A percentile compares a stretch with the other conserved stretches of the same genome.
phyloP scores from a whole-genome alignment of 805 yeast species.

The Yamadazyma tumulicola region DNA sequence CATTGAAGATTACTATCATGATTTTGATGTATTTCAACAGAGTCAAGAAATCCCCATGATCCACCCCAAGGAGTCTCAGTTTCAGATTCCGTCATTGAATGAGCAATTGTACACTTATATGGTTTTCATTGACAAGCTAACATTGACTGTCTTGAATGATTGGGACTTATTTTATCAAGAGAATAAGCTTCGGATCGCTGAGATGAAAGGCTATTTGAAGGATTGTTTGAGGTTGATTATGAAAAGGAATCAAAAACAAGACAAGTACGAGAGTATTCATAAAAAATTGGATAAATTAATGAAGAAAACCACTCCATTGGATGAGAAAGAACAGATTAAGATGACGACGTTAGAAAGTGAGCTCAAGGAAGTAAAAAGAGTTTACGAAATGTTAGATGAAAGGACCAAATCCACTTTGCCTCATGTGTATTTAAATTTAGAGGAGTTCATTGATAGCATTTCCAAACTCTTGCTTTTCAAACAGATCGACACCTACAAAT shows the following conservation, averaged over 20 bases:
- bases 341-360: conserved; percentile 28
- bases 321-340: conserved; percentile 36
- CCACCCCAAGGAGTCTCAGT: conserved; percentile 36
- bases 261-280: conserved; percentile 36
- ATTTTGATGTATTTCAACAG: conserved; percentile 26
- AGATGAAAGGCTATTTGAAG: conserved; percentile 36
- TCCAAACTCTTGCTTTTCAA: conserved; percentile 36
- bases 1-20: conserved; percentile 26
- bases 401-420: conserved; percentile 44
- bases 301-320: conserved; percentile 25
- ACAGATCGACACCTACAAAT: conserved; percentile 31
- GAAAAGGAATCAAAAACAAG: conserved; percentile 43
- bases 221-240: conserved; percentile 37
- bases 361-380: conserved; percentile 24
- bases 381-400: conserved; percentile 34
- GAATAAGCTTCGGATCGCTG: conserved; percentile 32
- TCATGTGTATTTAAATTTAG: conserved; percentile 40
- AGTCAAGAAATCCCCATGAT: conserved; percentile 25
- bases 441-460: conserved; percentile 47
- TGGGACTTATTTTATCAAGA: conserved; percentile 24
- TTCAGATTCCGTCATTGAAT: conserved; percentile 20
- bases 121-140: conserved; percentile 18
- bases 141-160: conserved; percentile 15
- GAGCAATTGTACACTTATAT: conserved; percentile 26
- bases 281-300: conserved; percentile 36